Evolutionary conservation across 2,329 filamentous ascomycete genomes (phyloP).

Genomic region (Pseudopyrenochaeta lycopersici): DNA sequence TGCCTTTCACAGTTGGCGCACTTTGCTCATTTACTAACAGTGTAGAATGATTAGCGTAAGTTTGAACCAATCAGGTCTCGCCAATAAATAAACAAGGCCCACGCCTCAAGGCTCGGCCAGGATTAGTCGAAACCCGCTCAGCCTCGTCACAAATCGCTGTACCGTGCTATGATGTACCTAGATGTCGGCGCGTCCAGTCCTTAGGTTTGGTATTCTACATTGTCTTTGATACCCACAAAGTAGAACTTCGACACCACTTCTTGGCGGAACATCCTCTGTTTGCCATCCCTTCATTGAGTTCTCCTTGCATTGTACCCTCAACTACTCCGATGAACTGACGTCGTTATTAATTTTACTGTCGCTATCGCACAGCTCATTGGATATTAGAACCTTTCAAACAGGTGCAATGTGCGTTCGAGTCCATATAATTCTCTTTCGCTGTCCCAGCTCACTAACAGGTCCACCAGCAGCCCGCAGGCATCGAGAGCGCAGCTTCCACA

Average conservation of each 20-base stretch:
- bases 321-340: background rate
- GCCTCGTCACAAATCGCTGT: too few relatives aligned
- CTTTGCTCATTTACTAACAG: background rate
- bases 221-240: background rate
- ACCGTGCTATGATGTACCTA: too few relatives aligned
- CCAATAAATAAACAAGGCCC: background rate
- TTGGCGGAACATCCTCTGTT: background rate
- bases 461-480: background rate
- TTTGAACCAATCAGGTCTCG: background rate
- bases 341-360: background rate
- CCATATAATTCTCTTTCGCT: background rate
- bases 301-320: background rate
- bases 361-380: background rate
- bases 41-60: background rate
- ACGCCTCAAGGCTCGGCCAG: too few relatives aligned
- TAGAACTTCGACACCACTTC: background rate
- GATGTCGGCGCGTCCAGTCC: too few relatives aligned
- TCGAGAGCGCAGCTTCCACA: background rate
- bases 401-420: background rate
- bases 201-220: too few relatives aligned
- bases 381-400: background rate
- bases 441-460: background rate
- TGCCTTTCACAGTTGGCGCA: background rate
- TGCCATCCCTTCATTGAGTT: background rate
- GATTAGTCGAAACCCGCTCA: too few relatives aligned